A percentile compares a stretch with the other conserved stretches of the same genome.
phyloP scores from a whole-genome alignment of 148 eudicot genomes.

The Camellia granthamiana region DNA sequence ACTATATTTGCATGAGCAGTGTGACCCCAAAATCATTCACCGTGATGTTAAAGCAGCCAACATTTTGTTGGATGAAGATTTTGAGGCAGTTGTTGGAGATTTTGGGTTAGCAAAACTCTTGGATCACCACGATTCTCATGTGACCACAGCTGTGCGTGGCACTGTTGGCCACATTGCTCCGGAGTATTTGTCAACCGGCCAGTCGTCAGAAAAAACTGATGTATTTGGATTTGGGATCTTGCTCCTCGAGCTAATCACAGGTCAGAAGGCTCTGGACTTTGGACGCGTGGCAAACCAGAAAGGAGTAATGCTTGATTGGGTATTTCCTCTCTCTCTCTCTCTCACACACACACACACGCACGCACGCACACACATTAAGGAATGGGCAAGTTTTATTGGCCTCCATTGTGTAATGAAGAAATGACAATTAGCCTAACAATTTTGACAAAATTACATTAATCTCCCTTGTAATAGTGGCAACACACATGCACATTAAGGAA shows the following conservation, averaged over 20 bases:
- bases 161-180: conserved; percentile 98
- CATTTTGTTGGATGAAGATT: conserved; percentile 83
- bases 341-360: too few relatives aligned
- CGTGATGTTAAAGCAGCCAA: conserved; percentile 97
- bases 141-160: conserved; percentile 91
- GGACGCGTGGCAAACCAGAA: conserved; percentile 78
- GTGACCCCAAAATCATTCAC: conserved; percentile 91
- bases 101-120: conserved; percentile 89
- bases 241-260: conserved; percentile 90
- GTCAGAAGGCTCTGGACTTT: conserved; percentile 80
- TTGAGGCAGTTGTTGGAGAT: conserved; percentile 97
- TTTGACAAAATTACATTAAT: too few relatives aligned
- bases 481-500: too few relatives aligned
- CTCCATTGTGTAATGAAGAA: too few relatives aligned
- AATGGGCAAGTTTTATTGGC: too few relatives aligned
- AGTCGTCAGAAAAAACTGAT: conserved; percentile 92
- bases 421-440: too few relatives aligned
- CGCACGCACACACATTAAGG: background rate
- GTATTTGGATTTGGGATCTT: conserved; percentile 91
- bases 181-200: conserved; percentile 83
- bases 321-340: conserved; percentile 21
- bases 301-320: conserved; percentile 95
- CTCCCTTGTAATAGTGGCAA: too few relatives aligned
- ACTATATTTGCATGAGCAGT: conserved; percentile 83
- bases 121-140: conserved; percentile 88